Evolutionary conservation across 306 rosid species (phyloP), one percentile per base, ranked within the genome.

Genomic region (Parietaria judaica): DNA sequence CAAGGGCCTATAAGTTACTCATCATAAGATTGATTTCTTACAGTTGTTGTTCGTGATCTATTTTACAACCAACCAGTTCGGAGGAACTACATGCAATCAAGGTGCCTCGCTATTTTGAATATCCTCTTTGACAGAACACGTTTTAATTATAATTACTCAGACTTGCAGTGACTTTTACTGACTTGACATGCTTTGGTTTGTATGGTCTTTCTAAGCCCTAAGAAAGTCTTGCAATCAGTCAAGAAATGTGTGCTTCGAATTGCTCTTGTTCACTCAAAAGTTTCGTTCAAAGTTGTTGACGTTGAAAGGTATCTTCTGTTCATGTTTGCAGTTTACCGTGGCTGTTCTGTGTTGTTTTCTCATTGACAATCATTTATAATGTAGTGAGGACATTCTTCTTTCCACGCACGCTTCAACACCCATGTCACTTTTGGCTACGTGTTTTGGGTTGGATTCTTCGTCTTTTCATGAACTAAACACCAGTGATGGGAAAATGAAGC

Each of bases 61-160:
- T 92, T 86, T 74, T 88, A 92, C 87, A 92, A 88, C 75, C 99
- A 92, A 78, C 99, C 96, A 41, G 94, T 88, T 79, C 84, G 96
- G 74, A 88, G 95, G 81, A 88, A 86, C 61, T 71, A 70, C 71
- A 84, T 80, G 58, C 94, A 82, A 65, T 86, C 88, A 74, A 92
- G 99, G 99, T 92, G 66, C 69, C 68, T 31, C 59, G 68, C 75
- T 77, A 54, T 46, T 48, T 52, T 14, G 41, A 61, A 13, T 9
- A 16, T 17, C 14, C 37, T 55, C 11, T 34, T 47, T 23, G 49
- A 16, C 16, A 41, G 60, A 54, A 12, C 35, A 17, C 16, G 11
- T 41, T 63, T 64, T 59, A 59, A 67, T 70, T 45, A 46, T 51
- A 48, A 41, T n/a, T 75, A n/a, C 13, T 23, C 50, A 23, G 56